phyloP scores from a whole-genome alignment of 306 rosid species.

The Medicago truncatula region DNA sequence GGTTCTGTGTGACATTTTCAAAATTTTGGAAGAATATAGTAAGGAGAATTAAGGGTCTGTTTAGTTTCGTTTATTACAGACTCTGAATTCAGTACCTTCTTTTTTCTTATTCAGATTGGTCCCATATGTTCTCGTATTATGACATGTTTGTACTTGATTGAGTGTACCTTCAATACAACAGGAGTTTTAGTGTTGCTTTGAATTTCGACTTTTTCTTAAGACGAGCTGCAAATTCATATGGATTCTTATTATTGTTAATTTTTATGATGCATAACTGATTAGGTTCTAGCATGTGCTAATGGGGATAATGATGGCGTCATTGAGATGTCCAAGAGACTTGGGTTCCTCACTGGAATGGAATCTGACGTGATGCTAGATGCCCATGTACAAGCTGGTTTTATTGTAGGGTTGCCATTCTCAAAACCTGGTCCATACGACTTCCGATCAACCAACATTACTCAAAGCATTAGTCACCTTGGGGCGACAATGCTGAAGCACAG shows the following conservation, averaged over 20 bases:
- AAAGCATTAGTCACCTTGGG: conserved; percentile 81
- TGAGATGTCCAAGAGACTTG: conserved; percentile 93
- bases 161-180: conserved; percentile 6
- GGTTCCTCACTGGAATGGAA: conserved; percentile 86
- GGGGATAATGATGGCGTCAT: conserved; percentile 68
- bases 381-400: conserved; percentile 92
- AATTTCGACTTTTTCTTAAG: conserved; percentile 2
- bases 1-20: conserved; percentile 1
- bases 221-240: conserved; percentile 24
- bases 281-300: conserved; percentile 92
- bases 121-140: background rate
- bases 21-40: conserved; percentile 24
- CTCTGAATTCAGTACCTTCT: background rate
- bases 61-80: background rate
- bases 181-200: conserved; percentile 19
- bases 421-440: conserved; percentile 74
- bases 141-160: conserved; percentile 16
- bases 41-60: conserved; percentile 9
- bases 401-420: conserved; percentile 92
- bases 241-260: conserved; percentile 17
- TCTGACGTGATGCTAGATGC: conserved; percentile 91
- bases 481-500: conserved; percentile 93
- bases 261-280: conserved; percentile 37
- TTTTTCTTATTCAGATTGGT: conserved; percentile 23
- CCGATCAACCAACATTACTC: conserved; percentile 68